Conservation (phyloP, 768 basidiomycete genomes). For the Xerocomellus amylosporus region DNA sequence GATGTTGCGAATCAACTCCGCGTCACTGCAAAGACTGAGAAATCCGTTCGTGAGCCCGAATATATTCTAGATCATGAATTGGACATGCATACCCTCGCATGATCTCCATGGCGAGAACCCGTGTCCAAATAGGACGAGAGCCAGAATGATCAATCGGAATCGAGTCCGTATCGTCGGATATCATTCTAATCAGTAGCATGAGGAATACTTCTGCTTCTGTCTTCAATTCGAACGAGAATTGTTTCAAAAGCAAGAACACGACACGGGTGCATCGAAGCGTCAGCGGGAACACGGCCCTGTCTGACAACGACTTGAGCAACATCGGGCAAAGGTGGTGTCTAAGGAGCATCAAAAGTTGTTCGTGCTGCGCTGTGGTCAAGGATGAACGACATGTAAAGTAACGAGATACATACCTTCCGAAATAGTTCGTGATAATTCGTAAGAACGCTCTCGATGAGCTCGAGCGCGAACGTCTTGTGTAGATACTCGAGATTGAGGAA, state of each 20-base stretch:
- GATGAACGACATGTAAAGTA: background rate
- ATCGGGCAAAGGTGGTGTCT: conserved; percentile 89
- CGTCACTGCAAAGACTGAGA: conserved; percentile 70
- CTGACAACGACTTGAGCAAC: conserved; percentile 80
- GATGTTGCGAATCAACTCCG: conserved; percentile 72
- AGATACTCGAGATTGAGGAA: conserved; percentile 81
- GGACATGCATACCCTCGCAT: conserved; percentile 64
- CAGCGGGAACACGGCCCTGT: conserved; percentile 79
- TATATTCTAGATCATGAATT: background rate
- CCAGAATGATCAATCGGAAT: conserved; percentile 25
- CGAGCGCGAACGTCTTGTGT: conserved; percentile 93
- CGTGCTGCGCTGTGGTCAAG: conserved; percentile 48
- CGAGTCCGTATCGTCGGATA: conserved; percentile 50
- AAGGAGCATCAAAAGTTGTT: conserved; percentile 82
- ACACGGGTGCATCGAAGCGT: conserved; percentile 90
- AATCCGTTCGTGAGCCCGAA: conserved; percentile 1
- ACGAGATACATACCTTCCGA: conserved; percentile 54
- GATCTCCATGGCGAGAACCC: conserved; percentile 90
- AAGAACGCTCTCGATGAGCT: conserved; percentile 93
- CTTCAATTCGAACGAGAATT: conserved; percentile 77
- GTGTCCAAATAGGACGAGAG: conserved; percentile 74
- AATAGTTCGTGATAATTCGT: conserved; percentile 90
- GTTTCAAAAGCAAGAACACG: conserved; percentile 89
- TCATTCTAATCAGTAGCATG: conserved; percentile 62
- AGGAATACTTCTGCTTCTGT: conserved; percentile 88